phyloP scores from a whole-genome alignment of 768 basidiomycete species.

The Sarcomyxa edulis region DNA sequence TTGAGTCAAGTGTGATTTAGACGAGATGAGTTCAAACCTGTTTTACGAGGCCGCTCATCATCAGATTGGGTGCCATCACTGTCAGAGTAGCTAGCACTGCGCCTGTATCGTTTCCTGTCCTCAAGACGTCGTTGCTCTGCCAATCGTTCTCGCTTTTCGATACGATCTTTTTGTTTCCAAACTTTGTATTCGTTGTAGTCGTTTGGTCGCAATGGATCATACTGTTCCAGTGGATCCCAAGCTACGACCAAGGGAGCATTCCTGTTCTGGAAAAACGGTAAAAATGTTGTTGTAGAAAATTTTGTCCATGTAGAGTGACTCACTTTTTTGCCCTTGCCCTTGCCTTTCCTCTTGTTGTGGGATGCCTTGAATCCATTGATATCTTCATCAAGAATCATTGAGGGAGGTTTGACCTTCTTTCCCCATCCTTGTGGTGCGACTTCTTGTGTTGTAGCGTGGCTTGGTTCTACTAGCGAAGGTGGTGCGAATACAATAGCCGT shows the following conservation, averaged over 20 bases:
- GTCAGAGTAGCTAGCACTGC: constrained; percentile 59
- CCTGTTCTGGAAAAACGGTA: constrained; percentile 44
- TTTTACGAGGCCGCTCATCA: constrained; percentile 59
- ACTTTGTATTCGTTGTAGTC: constrained; percentile 87
- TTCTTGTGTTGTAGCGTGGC: constrained; percentile 21
- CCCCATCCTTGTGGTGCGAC: constrained; percentile 68
- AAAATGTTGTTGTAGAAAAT: constrained; percentile 3
- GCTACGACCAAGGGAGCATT: constrained; percentile 42
- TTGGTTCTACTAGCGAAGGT: constrained; percentile 47
- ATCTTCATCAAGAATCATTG: constrained; percentile 87
- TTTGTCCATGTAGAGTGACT: constrained; percentile 3
- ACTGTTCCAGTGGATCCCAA: constrained; percentile 79
- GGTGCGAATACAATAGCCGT: constrained; percentile 72
- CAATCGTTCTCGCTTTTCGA: constrained; percentile 65
- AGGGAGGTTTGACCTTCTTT: constrained; percentile 85
- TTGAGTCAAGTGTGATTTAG: constrained; percentile 3
- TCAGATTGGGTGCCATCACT: constrained; percentile 63
- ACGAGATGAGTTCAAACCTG: constrained; percentile 38
- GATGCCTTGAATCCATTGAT: constrained; percentile 74
- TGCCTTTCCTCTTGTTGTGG: constrained; percentile 52
- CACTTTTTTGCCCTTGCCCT: constrained; percentile 61
- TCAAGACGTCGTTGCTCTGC: constrained; percentile 53
- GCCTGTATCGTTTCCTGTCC: constrained; percentile 53
- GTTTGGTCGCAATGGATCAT: constrained; percentile 80
- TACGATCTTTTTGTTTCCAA: constrained; percentile 72